These are phyloP conservation scores for Alternaria metachromatica DNA, from an alignment of 2,329 filamentous ascomycete genomes.

Conservation along the genomic window DNA sequence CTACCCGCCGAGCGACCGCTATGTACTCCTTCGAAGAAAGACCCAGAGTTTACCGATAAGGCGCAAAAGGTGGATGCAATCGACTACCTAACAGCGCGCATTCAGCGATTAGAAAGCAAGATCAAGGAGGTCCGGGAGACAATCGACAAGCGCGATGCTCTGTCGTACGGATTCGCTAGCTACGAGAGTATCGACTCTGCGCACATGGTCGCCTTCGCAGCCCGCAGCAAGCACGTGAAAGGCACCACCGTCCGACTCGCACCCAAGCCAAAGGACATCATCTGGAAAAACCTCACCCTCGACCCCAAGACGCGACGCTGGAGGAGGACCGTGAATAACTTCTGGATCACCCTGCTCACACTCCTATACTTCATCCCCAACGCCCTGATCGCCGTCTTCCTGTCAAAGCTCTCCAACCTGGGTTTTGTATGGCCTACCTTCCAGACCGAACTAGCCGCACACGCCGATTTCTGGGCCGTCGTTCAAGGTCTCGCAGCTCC, in stretches of 20 bases:
- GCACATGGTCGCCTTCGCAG: constrained; percentile 83
- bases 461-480: constrained; percentile 78
- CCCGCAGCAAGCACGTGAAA: constrained; percentile 79
- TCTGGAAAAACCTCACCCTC: constrained; percentile 92
- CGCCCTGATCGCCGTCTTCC: constrained; percentile 90
- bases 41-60: constrained; percentile 66
- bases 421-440: constrained; percentile 82
- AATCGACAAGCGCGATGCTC: constrained; percentile 85
- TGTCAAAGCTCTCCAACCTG: constrained; percentile 84
- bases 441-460: constrained; percentile 64
- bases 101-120: constrained; percentile 79
- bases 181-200: constrained; percentile 88
- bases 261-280: constrained; percentile 86
- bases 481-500: constrained; percentile 93
- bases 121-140: constrained; percentile 82
- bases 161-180: constrained; percentile 93
- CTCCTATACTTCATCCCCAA: constrained; percentile 90
- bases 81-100: constrained; percentile 86
- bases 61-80: constrained; percentile 89
- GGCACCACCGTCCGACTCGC: constrained; percentile 80
- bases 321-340: constrained; percentile 77
- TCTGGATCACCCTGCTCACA: constrained; percentile 84
- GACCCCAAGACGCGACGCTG: constrained; percentile 71
- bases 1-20: constrained; percentile 78
- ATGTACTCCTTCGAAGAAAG: constrained; percentile 81